Base-by-base conservation (phyloP, 768 basidiomycete genomes). In the Lactifluus pinguis region DNA sequence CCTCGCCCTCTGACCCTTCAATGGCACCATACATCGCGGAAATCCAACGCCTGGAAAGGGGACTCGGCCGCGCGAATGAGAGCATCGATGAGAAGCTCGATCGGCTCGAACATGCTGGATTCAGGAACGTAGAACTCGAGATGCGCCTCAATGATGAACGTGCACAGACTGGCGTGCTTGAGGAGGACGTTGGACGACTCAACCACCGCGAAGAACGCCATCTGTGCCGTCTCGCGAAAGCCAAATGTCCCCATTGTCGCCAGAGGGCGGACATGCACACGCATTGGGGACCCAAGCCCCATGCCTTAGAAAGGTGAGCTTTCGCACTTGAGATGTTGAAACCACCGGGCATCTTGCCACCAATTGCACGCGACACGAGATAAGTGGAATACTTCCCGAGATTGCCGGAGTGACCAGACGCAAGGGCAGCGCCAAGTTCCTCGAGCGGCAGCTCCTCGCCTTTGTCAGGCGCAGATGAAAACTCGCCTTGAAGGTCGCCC, bases 21-120 rank as follows among this genome's bases (percentile, higher is more conserved):
- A 72, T 80, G 2, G 76, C 85, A 4, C 87, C 87, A 36, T 72
- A 90, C 17, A 69, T 91, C n/a, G 73, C 77, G 1, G 87, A 93
- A 70, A 88, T 93, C 53, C 77, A 76, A 53, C 80, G 86, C 25
- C 75, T 94, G 41, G 86, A 92, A 66, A 76, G 76, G 17, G 86
- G 93, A 66, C 83, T 94, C 30, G 86, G 87, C 63, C 77, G 70
- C 2, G 92, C 91, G 10, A 92, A 95, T 69, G 84, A 87, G 39
- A 87, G 82, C 66, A 89, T 95, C 56, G 93, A 95, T 66, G 86
- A 92, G 68, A 93, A 94, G 70, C 77, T 95, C 15, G 90, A 92
- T 69, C 83, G 86, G 54, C 83, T 95, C 3, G 88, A 90, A 68
- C 85, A 92, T 59, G 85, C 86, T 0, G 91, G 91, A 5, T 71